Evolutionary conservation across 148 eudicot genomes (phyloP).

Genomic region (Amaranthus palmeri): DNA sequence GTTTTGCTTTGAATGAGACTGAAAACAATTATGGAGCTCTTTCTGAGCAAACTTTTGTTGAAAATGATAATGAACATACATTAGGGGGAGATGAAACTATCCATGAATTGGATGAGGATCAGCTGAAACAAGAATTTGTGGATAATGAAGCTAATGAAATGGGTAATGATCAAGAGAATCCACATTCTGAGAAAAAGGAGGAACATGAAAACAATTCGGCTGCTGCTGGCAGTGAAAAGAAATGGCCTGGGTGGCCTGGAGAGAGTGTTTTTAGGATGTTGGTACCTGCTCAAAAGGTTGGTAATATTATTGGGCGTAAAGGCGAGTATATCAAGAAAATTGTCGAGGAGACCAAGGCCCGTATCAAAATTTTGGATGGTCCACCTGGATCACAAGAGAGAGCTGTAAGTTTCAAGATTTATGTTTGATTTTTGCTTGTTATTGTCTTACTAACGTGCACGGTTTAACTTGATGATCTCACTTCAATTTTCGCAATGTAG

Average conservation of each 20-base stretch:
- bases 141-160: conserved; percentile 32
- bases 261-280: conserved; percentile 87
- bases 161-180: conserved; percentile 27
- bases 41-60: conserved; percentile 23
- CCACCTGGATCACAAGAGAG: conserved; percentile 89
- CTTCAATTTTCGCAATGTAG: no score
- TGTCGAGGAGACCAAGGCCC: conserved; percentile 89
- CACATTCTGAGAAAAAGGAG: conserved; percentile 34
- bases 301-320: conserved; percentile 95
- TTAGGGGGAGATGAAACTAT: conserved; percentile 22
- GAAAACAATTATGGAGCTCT: conserved; percentile 20
- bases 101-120: conserved; percentile 25
- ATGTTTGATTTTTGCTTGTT: neutral
- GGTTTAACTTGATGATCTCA: conserved; percentile 1
- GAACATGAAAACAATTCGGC: conserved; percentile 36
- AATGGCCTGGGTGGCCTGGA: conserved; percentile 99
- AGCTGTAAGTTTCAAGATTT: conserved; percentile 60
- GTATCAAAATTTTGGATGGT: conserved; percentile 92
- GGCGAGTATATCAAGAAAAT: conserved; percentile 92
- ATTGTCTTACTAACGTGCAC: neutral
- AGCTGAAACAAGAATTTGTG: conserved; percentile 24
- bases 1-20: conserved; percentile 21
- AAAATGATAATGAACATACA: conserved; percentile 25
- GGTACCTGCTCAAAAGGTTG: conserved; percentile 84
- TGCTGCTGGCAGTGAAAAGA: conserved; percentile 44